These are phyloP conservation scores for Reticulascus tulasneorum DNA, from an alignment of 2,329 filamentous ascomycete genomes.

Conservation along the genomic window DNA sequence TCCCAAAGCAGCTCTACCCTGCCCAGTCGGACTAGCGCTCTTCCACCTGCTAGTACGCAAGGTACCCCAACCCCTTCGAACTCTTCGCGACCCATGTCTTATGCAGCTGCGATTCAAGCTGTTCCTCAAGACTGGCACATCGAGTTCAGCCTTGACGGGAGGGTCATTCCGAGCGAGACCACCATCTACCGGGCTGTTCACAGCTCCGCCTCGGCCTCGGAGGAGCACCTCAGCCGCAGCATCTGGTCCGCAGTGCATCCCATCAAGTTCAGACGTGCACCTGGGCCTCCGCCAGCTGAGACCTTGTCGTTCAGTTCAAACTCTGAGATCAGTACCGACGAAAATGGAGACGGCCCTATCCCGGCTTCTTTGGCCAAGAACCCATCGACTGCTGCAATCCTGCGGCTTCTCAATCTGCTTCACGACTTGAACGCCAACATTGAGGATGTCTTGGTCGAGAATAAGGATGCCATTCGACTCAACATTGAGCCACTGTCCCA, in stretches of 20 bases:
- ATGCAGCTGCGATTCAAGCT: slow-evolving; percentile 77
- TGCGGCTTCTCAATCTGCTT: slow-evolving; percentile 82
- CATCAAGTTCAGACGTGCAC: slow-evolving; percentile 84
- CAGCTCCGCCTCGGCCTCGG: slow-evolving; percentile 44
- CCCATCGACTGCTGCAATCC: slow-evolving; percentile 79
- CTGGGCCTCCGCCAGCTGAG: slow-evolving; percentile 76
- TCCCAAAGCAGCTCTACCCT: slow-evolving; percentile 49
- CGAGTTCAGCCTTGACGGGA: slow-evolving; percentile 84
- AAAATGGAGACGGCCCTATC: slow-evolving; percentile 53
- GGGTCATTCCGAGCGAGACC: slow-evolving; percentile 82
- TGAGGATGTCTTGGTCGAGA: slow-evolving; percentile 81
- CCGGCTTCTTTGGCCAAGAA: slow-evolving; percentile 80
- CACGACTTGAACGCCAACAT: slow-evolving; percentile 92
- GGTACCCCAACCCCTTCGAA: slow-evolving; percentile 45
- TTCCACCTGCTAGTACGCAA: slow-evolving; percentile 34
- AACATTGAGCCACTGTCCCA: slow-evolving; percentile 82
- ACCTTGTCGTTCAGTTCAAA: slow-evolving; percentile 54
- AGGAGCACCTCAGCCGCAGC: slow-evolving; percentile 68
- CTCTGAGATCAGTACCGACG: slow-evolving; percentile 46
- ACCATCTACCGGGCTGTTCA: slow-evolving; percentile 96
- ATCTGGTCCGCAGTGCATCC: slow-evolving; percentile 90
- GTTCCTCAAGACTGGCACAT: slow-evolving; percentile 94
- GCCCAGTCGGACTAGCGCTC: slow-evolving; percentile 36
- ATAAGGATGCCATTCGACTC: slow-evolving; percentile 65
- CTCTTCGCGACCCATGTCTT: slow-evolving; percentile 65